Evolutionary conservation across 768 basidiomycete species (phyloP).

Genomic region (Lactifluus hygrophoroides): DNA sequence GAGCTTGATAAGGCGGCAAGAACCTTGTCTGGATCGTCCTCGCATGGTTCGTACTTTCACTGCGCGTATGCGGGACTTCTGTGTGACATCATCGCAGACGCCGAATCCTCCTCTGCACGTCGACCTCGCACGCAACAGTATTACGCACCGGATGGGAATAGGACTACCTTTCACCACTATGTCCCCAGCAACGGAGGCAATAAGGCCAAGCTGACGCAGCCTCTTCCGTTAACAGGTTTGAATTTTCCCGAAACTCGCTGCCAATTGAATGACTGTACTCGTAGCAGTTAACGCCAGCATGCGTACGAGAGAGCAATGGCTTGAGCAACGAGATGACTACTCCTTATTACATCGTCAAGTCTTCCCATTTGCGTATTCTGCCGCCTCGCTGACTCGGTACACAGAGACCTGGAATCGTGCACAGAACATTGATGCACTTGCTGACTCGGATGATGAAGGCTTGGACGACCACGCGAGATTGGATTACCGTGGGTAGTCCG

Average conservation of each 20-base stretch:
- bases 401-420: slow-evolving; percentile 70
- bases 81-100: background rate
- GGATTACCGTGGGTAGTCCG: slow-evolving; percentile 51
- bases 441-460: slow-evolving; percentile 66
- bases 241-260: background rate
- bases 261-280: background rate
- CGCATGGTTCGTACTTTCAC: slow-evolving; percentile 15
- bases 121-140: slow-evolving; percentile 16
- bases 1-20: slow-evolving; percentile 31
- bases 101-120: slow-evolving; percentile 13
- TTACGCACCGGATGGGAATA: slow-evolving; percentile 17
- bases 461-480: slow-evolving; percentile 51
- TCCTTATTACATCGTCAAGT: slow-evolving; percentile 38
- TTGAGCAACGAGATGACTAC: slow-evolving; percentile 22
- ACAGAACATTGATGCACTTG: slow-evolving; percentile 52
- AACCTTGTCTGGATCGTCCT: slow-evolving; percentile 15
- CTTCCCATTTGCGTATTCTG: background rate
- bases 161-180: slow-evolving; percentile 22
- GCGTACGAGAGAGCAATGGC: slow-evolving; percentile 8
- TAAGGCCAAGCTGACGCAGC: slow-evolving; percentile 8
- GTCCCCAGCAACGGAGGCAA: slow-evolving; percentile 18
- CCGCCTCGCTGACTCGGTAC: slow-evolving; percentile 6
- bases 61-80: background rate
- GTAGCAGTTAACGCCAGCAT: slow-evolving; percentile 14
- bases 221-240: slow-evolving; percentile 16